phyloP scores from a whole-genome alignment of 2,329 filamentous ascomycete genomes.

The Sporothrix schenckii region DNA sequence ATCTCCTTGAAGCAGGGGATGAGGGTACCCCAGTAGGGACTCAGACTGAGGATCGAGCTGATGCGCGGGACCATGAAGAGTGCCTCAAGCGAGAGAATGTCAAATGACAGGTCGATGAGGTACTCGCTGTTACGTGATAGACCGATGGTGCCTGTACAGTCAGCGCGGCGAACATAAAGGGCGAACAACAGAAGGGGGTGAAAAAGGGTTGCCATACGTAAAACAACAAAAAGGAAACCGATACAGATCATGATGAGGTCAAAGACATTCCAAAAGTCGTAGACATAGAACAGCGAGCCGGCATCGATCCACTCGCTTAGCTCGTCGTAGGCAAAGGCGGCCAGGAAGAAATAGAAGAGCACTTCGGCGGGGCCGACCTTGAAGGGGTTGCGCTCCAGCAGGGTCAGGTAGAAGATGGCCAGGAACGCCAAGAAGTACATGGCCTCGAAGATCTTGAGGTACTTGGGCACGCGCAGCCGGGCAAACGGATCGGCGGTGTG shows the following conservation, averaged over 20 bases:
- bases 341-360: conserved; percentile 81
- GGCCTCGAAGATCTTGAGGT: conserved; percentile 82
- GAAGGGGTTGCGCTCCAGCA: conserved; percentile 70
- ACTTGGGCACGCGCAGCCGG: conserved; percentile 75
- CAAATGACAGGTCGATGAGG: conserved; percentile 79
- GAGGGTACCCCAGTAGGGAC: conserved; percentile 86
- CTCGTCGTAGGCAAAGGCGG: conserved; percentile 85
- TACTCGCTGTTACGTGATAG: conserved; percentile 60
- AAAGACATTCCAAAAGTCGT: conserved; percentile 80
- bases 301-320: conserved; percentile 83
- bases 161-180: not conserved
- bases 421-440: conserved; percentile 78
- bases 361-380: conserved; percentile 70
- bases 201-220: conserved; percentile 47
- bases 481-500: conserved; percentile 71
- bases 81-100: conserved; percentile 85
- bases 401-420: conserved; percentile 80
- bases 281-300: conserved; percentile 80
- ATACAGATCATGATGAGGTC: conserved; percentile 73
- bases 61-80: conserved; percentile 88
- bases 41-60: conserved; percentile 82
- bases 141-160: conserved; percentile 55
- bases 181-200: not conserved
- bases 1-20: conserved; percentile 93
- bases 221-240: conserved; percentile 54